Conservation (phyloP, 306 rosid genomes). For the Lagenaria siceraria region DNA sequence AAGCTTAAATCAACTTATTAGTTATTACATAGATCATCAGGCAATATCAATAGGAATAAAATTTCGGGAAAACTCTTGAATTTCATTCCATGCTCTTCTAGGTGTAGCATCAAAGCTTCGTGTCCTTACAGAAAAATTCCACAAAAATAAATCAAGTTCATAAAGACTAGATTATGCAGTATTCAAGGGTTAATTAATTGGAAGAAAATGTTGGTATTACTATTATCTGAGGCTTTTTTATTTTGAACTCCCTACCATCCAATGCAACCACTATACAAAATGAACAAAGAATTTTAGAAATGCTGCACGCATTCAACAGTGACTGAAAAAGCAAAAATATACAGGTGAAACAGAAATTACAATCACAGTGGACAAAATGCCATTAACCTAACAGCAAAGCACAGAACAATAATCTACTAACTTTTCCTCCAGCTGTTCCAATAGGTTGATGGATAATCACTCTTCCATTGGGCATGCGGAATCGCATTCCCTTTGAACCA, state of each 20-base stretch:
- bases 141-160: not conserved
- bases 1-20: not conserved
- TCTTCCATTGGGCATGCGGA: slow-evolving; percentile 89
- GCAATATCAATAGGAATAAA: not conserved
- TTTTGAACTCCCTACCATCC: not conserved
- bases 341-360: no score
- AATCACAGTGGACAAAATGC: not conserved
- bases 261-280: not conserved
- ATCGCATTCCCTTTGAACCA: slow-evolving; percentile 86
- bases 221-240: not conserved
- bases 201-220: no score
- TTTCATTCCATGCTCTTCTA: not conserved
- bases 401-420: slow-evolving; percentile 19
- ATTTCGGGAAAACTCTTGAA: not conserved
- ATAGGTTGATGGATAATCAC: slow-evolving; percentile 96
- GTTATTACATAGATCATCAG: not conserved
- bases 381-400: not conserved
- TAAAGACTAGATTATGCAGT: not conserved
- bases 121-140: not conserved
- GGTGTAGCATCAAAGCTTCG: not conserved
- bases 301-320: no score
- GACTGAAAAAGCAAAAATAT: no score
- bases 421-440: slow-evolving; percentile 74
- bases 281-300: not conserved
- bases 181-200: no score